Conservation (phyloP, 2,329 filamentous ascomycete species). For the Fusarium gaditjirri region DNA sequence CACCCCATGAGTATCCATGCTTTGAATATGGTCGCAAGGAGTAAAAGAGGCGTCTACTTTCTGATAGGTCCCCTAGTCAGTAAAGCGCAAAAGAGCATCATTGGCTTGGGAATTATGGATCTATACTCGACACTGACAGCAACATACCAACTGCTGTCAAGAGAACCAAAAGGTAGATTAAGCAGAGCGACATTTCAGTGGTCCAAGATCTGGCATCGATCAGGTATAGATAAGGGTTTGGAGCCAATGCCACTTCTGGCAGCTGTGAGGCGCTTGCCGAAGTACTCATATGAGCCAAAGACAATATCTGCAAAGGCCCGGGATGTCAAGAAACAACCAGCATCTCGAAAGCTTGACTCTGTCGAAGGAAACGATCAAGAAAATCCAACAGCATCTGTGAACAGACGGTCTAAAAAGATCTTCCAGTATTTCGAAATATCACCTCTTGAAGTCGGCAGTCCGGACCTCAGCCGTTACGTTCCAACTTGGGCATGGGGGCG, state of each 20-base stretch:
- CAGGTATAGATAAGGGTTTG: constrained; percentile 10
- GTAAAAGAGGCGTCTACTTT: constrained; percentile 37
- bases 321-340: rapidly evolving
- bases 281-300: constrained; percentile 21
- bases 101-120: constrained; percentile 39
- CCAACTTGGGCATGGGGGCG: constrained; percentile 42
- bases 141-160: constrained; percentile 25
- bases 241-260: constrained; percentile 41
- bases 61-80: constrained; percentile 31
- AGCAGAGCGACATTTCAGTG: constrained; percentile 37
- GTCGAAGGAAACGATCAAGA: rapidly evolving
- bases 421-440: constrained; percentile 44
- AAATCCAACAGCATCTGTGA: rapidly evolving
- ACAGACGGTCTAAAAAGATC: not conserved
- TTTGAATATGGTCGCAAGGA: constrained; percentile 21
- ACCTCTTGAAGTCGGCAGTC: constrained; percentile 34
- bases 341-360: rapidly evolving
- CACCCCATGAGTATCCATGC: constrained; percentile 38
- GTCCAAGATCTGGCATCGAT: constrained; percentile 33
- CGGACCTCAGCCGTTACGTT: constrained; percentile 32
- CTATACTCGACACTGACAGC: constrained; percentile 38
- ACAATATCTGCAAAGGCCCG: constrained; percentile 5
- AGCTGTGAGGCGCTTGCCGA: constrained; percentile 32
- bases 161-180: constrained; percentile 22
- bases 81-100: constrained; percentile 40